Conservation (phyloP, 768 basidiomycete genomes). For the Hortiboletus campestris region DNA sequence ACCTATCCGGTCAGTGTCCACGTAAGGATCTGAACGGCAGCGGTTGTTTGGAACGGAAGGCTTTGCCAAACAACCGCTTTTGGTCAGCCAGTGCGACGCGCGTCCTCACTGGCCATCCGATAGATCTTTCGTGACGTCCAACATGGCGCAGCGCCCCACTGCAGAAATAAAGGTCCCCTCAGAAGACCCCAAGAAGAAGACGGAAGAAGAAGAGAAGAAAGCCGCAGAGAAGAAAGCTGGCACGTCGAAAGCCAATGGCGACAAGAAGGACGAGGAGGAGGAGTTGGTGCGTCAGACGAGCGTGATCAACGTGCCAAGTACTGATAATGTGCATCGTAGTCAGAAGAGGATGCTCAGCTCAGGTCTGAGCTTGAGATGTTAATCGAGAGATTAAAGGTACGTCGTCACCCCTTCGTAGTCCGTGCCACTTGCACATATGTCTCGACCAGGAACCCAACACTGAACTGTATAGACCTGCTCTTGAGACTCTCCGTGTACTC, state of each 20-base stretch:
- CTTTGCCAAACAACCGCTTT: conserved; percentile 33
- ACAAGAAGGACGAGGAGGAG: conserved; percentile 57
- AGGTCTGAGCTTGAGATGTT: conserved; percentile 97
- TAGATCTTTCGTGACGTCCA: conserved; percentile 10
- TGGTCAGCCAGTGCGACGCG: conserved; percentile 27
- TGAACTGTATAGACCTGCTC: conserved; percentile 79
- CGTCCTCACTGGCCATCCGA: conserved; percentile 22
- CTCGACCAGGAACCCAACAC: conserved; percentile 78
- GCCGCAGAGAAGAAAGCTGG: conserved; percentile 51
- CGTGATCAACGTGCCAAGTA: conserved; percentile 8
- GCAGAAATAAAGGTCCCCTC: conserved; percentile 63
- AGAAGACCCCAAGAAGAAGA: conserved; percentile 75
- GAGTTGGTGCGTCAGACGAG: conserved; percentile 63
- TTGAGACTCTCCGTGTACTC: conserved; percentile 90
- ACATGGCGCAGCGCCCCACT: conserved; percentile 60
- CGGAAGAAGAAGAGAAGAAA: conserved; percentile 41
- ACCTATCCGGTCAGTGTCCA: not conserved
- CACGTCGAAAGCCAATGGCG: conserved; percentile 53
- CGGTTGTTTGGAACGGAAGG: conserved; percentile 34
- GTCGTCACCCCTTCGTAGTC: conserved; percentile 16
- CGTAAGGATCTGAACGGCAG: not conserved
- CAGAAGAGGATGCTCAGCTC: conserved; percentile 92
- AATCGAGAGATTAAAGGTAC: conserved; percentile 86
- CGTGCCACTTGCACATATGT: conserved; percentile 11
- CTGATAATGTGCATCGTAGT: conserved; percentile 44